phyloP scores from a whole-genome alignment of 129 eudicot genomes.

The Rutidosis leptorrhynchoides region DNA sequence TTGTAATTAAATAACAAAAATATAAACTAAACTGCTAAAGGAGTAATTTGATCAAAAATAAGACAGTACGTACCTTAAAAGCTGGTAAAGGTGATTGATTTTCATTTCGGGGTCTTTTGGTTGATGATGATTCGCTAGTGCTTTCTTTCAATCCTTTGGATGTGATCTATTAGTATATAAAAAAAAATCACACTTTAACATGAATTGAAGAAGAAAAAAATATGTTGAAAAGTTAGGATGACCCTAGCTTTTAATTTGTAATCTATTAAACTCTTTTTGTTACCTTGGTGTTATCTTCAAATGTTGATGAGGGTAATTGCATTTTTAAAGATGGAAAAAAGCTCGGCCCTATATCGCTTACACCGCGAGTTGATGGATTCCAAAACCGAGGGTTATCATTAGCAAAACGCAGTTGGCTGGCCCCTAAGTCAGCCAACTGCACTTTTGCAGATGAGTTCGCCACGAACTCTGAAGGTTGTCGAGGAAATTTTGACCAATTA shows the following conservation, averaged over 20 bases:
- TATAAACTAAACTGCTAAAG: background rate
- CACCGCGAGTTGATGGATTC: constrained; percentile 54
- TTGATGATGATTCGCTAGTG: constrained; percentile 50
- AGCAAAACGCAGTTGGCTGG: constrained; percentile 31
- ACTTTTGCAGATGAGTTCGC: constrained; percentile 41
- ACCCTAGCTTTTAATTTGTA: background rate
- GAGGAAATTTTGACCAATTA: constrained; percentile 31
- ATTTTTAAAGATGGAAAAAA: constrained; percentile 54
- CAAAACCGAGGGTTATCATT: constrained; percentile 63
- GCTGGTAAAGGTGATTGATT: constrained; percentile 77
- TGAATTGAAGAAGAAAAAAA: constrained; percentile 1
- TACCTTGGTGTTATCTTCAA: constrained; percentile 78
- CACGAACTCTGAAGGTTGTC: constrained; percentile 34
- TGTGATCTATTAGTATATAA: constrained; percentile 34
- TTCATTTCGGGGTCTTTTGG: constrained; percentile 72
- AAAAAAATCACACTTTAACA: background rate
- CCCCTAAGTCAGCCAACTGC: constrained; percentile 19
- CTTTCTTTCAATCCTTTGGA: constrained; percentile 45
- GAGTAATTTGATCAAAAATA: background rate
- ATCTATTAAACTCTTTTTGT: background rate
- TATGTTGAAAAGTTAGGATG: constrained; percentile 16
- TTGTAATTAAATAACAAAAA: too few species aligned
- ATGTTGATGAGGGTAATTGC: constrained; percentile 45
- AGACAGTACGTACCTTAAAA: constrained; percentile 51
- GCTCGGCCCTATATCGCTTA: constrained; percentile 41